Base-by-base conservation (phyloP, 192 early-diverging fungal species). In the Geosiphon pyriformis region DNA sequence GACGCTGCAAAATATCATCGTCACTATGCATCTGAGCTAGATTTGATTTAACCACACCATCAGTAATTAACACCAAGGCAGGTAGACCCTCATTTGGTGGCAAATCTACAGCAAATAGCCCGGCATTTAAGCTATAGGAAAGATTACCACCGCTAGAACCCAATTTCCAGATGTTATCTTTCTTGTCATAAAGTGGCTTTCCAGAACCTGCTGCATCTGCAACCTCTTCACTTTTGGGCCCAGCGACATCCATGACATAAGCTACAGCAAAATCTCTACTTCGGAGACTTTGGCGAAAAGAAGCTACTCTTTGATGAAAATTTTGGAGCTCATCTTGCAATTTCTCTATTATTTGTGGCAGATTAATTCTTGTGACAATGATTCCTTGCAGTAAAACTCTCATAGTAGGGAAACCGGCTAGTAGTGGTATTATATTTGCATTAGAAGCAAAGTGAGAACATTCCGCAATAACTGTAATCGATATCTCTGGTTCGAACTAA, bases 31-130 rank as follows among this genome's bases (percentile, higher is more conserved):
- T 67, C 47, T 82, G 78, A 0, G 83, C 70, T 22, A 86, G 77
- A 69, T 87, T 89, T 8, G 89, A 90, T 57, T 88, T 86, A 32
- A 88, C 80, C 23, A 90, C 86, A 56, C 89, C 89, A 64, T 92
- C 90, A 0, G 88, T 88, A 30, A 92, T 70, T 17, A 85, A 68
- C 1, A 88, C 80, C 49, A 92, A 72, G 1, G 79, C 75, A 4
- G 78, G 76, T 0, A 72, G 67, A 15, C 77, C 83, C 15, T 73
- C 51, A 12, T 70, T 56, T 8, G 81, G 78, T 56, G 78, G 66
- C 53, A 85, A 60, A 1, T 67, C 67, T 27, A 80, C 37, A 10
- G 81, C 78, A 65, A 83, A 80, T 65, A 79, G 65, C 22, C 83
- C 83, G 59, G 83, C 83, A 65, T 80, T 76, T 30, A 85, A 59